phyloP scores from a whole-genome alignment of 139 green algal genomes.

The Deuterostichococcus epilithicus region DNA sequence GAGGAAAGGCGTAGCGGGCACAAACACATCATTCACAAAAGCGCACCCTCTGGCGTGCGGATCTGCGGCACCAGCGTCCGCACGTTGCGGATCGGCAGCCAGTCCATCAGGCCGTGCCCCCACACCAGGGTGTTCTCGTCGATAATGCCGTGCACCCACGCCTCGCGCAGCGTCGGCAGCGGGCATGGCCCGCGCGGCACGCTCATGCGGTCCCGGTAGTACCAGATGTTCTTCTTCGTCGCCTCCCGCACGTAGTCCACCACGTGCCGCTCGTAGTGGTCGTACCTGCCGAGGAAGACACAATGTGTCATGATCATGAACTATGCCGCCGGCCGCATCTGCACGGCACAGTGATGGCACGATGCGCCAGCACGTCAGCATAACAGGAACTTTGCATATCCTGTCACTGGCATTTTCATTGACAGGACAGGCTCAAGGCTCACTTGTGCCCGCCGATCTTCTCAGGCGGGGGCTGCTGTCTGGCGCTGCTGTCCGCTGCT shows the following conservation, averaged over 20 bases:
- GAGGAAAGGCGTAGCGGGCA: no score
- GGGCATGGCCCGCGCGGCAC: constrained; percentile 79
- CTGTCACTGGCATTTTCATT: background rate
- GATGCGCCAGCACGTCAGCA: no score
- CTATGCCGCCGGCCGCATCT: no score
- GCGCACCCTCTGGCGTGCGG: constrained; percentile 76
- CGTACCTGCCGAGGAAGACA: background rate
- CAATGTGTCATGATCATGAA: no score
- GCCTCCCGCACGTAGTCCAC: constrained; percentile 78
- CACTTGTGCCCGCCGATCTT: background rate
- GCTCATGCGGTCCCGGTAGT: constrained; percentile 51
- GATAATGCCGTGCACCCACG: constrained; percentile 74
- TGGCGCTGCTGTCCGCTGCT: background rate
- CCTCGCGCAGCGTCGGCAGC: constrained; percentile 49
- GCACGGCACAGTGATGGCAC: background rate
- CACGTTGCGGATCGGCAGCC: constrained; percentile 83
- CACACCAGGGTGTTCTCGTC: constrained; percentile 92
- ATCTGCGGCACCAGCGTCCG: constrained; percentile 84
- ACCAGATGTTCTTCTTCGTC: constrained; percentile 85
- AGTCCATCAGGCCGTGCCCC: constrained; percentile 86
- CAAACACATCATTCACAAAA: background rate
- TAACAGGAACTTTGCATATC: no score
- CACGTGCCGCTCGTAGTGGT: constrained; percentile 34
- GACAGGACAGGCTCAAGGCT: background rate
- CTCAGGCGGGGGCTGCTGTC: background rate